A percentile compares a stretch with the other conserved stretches of the same genome.
These are phyloP conservation scores for Erodium maritimum DNA, from an alignment of 345 rosid species.

Conservation along the genomic window DNA sequence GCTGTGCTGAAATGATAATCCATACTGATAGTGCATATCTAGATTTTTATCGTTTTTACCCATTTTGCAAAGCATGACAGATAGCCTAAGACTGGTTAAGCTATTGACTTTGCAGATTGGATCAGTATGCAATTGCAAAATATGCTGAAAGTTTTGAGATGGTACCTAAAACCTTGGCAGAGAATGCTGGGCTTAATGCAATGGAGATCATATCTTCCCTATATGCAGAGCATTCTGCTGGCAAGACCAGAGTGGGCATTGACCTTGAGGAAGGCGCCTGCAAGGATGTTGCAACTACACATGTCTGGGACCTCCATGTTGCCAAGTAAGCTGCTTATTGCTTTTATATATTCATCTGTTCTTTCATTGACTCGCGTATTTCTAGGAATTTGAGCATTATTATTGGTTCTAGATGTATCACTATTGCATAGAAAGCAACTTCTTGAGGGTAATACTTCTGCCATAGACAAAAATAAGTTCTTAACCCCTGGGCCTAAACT, in stretches of 20 bases:
- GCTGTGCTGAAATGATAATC: background rate
- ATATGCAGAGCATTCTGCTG: constrained; percentile 87
- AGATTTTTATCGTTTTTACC: background rate
- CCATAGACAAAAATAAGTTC: background rate
- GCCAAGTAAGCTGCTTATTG: constrained; percentile 50
- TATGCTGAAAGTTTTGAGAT: constrained; percentile 98
- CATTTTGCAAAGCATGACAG: background rate
- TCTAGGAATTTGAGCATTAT: background rate
- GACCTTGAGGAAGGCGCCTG: constrained; percentile 76
- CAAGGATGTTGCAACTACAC: constrained; percentile 50
- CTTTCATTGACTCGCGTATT: background rate
- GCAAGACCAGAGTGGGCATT: constrained; percentile 76
- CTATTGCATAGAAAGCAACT: constrained; percentile 2
- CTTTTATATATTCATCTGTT: background rate
- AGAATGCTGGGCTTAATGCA: constrained; percentile 92
- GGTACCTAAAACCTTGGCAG: constrained; percentile 82
- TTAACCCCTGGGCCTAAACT: no score
- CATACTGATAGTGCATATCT: background rate
- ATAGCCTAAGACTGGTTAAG: background rate
- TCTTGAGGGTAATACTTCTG: background rate
- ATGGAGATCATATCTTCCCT: constrained; percentile 89
- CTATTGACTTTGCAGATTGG: constrained; percentile 49
- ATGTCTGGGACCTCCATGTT: constrained; percentile 80
- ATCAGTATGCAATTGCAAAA: constrained; percentile 87
- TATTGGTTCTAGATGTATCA: background rate